phyloP scores from a whole-genome alignment of 805 yeast species.

The Candida boidinii region DNA sequence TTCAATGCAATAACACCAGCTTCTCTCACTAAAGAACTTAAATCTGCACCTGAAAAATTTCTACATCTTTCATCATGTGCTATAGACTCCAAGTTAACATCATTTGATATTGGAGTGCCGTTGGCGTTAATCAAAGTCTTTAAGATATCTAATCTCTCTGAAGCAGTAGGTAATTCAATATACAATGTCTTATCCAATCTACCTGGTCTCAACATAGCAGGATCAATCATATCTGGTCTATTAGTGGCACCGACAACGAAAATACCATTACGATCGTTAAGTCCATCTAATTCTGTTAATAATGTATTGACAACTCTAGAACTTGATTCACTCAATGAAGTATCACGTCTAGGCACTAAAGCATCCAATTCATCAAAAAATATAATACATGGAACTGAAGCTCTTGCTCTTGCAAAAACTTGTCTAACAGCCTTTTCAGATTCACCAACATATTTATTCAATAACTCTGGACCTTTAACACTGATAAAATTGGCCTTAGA shows the following conservation, averaged over 20 bases:
- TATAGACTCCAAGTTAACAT: slow-evolving; percentile 52
- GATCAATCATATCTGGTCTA: slow-evolving; percentile 96
- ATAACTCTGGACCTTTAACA: slow-evolving; percentile 92
- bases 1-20: slow-evolving; percentile 88
- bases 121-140: slow-evolving; percentile 64
- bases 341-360: slow-evolving; percentile 87
- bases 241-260: slow-evolving; percentile 96
- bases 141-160: slow-evolving; percentile 76
- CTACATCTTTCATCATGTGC: slow-evolving; percentile 75
- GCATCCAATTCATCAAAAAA: slow-evolving; percentile 97
- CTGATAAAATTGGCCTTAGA: slow-evolving; percentile 94
- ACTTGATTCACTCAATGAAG: slow-evolving; percentile 79
- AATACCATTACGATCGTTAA: slow-evolving; percentile 86
- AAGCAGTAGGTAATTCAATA: slow-evolving; percentile 77
- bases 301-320: slow-evolving; percentile 92
- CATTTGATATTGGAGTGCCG: slow-evolving; percentile 61
- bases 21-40: slow-evolving; percentile 84
- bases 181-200: slow-evolving; percentile 87
- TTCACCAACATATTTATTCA: slow-evolving; percentile 94
- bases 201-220: slow-evolving; percentile 97
- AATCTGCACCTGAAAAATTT: slow-evolving; percentile 94
- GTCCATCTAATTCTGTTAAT: slow-evolving; percentile 90
- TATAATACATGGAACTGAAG: slow-evolving; percentile 89
- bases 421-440: slow-evolving; percentile 91
- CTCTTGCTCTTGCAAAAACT: slow-evolving; percentile 86